phyloP scores from a whole-genome alignment of 371 early-diverging fungal genomes.

The Mucor piriformis region DNA sequence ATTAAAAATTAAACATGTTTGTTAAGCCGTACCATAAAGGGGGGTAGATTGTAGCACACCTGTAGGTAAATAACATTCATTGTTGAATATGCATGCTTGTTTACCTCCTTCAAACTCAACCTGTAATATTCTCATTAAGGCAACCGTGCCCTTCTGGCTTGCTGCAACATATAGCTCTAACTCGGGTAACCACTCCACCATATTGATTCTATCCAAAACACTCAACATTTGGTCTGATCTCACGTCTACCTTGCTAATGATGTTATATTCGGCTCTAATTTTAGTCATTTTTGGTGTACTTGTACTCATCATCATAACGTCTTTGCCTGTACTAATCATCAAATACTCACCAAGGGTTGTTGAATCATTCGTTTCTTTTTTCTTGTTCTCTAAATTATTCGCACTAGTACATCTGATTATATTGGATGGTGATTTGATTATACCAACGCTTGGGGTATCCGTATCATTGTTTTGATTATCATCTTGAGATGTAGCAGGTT shows the following conservation, averaged over 20 bases:
- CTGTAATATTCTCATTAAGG: conserved; percentile 40
- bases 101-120: conserved; percentile 34
- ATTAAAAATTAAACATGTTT: not conserved
- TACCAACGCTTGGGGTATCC: not conserved
- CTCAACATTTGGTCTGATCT: conserved; percentile 35
- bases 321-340: conserved; percentile 39
- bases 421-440: not conserved
- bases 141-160: conserved; percentile 52
- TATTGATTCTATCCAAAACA: conserved; percentile 39
- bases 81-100: conserved; percentile 42
- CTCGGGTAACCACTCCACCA: conserved; percentile 53
- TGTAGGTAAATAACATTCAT: conserved; percentile 41
- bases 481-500: not conserved
- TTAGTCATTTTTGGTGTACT: conserved; percentile 29
- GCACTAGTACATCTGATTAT: not conserved
- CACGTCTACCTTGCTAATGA: conserved; percentile 42
- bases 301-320: conserved; percentile 29
- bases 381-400: not conserved
- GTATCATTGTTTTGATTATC: not conserved
- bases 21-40: conserved; percentile 39
- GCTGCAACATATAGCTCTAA: conserved; percentile 43
- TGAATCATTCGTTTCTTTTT: not conserved
- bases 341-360: conserved; percentile 30
- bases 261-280: conserved; percentile 28
- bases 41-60: conserved; percentile 33